These are phyloP conservation scores for Xylariaceae sp. DNA, from an alignment of 2,329 filamentous ascomycete species.

Conservation along the genomic window DNA sequence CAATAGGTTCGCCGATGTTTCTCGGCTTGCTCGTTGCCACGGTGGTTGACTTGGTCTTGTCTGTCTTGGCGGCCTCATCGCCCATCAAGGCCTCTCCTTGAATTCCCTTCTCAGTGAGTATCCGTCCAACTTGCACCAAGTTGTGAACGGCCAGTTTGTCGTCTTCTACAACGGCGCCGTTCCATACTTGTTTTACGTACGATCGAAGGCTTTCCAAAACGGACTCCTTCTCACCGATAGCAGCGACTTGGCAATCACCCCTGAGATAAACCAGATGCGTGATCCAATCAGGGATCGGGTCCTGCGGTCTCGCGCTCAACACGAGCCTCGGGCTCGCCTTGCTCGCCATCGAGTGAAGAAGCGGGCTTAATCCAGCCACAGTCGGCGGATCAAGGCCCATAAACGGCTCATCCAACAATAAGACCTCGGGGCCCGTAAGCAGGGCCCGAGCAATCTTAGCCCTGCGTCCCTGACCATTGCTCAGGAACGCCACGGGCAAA, in stretches of 20 bases:
- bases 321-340: constrained; percentile 66
- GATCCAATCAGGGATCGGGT: constrained; percentile 83
- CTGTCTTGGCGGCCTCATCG: constrained; percentile 19
- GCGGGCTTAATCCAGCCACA: constrained; percentile 61
- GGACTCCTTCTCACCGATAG: constrained; percentile 59
- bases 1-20: constrained; percentile 58
- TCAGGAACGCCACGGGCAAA: constrained; percentile 83
- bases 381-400: constrained; percentile 92
- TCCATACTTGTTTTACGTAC: constrained; percentile 45
- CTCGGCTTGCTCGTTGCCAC: constrained; percentile 7
- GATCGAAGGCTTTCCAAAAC: constrained; percentile 52
- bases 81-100: constrained; percentile 35
- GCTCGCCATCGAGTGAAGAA: constrained; percentile 64
- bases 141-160: constrained; percentile 44
- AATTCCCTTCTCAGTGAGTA: constrained; percentile 39
- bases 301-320: constrained; percentile 75
- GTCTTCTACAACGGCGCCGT: constrained; percentile 42
- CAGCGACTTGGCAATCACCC: constrained; percentile 58
- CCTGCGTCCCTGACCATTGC: constrained; percentile 85
- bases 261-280: constrained; percentile 74
- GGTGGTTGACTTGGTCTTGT: constrained; percentile 19
- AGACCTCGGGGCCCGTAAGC: constrained; percentile 68
- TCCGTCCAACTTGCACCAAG: constrained; percentile 46
- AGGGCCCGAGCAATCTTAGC: constrained; percentile 85
- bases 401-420: constrained; percentile 89